Conservation (phyloP, 1,284 basidiomycete genomes). For the Lentinus polychrous region DNA sequence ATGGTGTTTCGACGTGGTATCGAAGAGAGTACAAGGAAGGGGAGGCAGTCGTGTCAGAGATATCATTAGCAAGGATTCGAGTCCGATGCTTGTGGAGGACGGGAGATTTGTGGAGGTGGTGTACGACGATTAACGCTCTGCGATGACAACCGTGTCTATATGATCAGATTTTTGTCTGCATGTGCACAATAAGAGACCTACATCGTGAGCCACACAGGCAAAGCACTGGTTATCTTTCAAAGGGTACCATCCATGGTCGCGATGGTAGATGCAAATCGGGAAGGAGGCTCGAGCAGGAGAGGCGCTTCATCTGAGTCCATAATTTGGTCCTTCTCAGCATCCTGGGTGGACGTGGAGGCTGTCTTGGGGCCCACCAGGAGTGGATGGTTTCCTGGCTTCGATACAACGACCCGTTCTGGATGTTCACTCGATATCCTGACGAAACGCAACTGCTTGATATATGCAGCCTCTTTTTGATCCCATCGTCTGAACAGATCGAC, state of each 20-base stretch:
- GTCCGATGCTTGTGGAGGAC: conserved; percentile 17
- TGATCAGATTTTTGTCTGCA: no score
- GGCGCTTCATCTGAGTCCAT: conserved; percentile 30
- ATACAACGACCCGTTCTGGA: conserved; percentile 41
- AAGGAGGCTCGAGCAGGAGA: conserved; percentile 23
- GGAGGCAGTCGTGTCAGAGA: conserved; percentile 13
- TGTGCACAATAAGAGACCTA: no score
- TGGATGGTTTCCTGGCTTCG: conserved; percentile 53
- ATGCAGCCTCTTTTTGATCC: conserved; percentile 72
- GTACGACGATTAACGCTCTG: conserved; percentile 19
- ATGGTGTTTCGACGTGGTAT: conserved; percentile 58
- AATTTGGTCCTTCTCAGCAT: conserved; percentile 15
- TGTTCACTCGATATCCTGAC: conserved; percentile 61
- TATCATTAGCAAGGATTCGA: conserved; percentile 2
- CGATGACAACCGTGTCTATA: no score
- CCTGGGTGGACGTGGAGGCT: neutral
- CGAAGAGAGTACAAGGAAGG: conserved; percentile 6
- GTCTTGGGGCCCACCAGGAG: conserved; percentile 21
- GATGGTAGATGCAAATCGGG: conserved; percentile 36
- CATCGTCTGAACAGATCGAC: conserved; percentile 70
- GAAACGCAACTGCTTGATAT: conserved; percentile 69
- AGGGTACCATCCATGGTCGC: conserved; percentile 30
- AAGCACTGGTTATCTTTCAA: no score
- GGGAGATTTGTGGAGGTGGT: conserved; percentile 27
- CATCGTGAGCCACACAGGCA: no score